Evolutionary conservation across 2,329 filamentous ascomycete species (phyloP).

Genomic region (Penicillium sp.): DNA sequence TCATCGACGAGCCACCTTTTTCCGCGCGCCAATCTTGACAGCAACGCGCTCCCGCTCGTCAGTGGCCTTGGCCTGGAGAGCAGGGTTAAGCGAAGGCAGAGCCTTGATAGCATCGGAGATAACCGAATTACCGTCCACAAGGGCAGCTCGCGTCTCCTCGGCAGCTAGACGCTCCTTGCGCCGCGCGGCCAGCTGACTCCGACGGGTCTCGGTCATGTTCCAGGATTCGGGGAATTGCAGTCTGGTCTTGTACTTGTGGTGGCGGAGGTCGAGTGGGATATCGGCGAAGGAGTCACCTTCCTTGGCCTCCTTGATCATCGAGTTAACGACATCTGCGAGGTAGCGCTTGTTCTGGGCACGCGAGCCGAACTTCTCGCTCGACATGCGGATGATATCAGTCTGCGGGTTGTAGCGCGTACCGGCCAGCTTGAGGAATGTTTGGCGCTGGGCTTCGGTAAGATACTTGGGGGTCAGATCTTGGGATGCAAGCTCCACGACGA

Average conservation of each 20-base stretch:
- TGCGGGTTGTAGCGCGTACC: slow-evolving; percentile 86
- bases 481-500: slow-evolving; percentile 85
- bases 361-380: slow-evolving; percentile 82
- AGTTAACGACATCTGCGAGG: slow-evolving; percentile 73
- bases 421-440: slow-evolving; percentile 83
- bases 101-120: slow-evolving; percentile 34
- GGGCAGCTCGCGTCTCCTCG: slow-evolving; percentile 59
- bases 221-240: slow-evolving; percentile 78
- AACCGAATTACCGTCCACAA: slow-evolving; percentile 53
- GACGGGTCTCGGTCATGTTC: slow-evolving; percentile 72
- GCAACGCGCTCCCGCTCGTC: slow-evolving; percentile 30
- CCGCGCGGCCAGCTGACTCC: slow-evolving; percentile 61
- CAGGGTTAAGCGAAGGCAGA: slow-evolving; percentile 37
- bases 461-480: slow-evolving; percentile 62
- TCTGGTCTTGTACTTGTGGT: slow-evolving; percentile 69
- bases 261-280: slow-evolving; percentile 82
- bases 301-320: slow-evolving; percentile 72
- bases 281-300: slow-evolving; percentile 85
- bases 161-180: slow-evolving; percentile 54
- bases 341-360: slow-evolving; percentile 98
- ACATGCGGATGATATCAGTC: slow-evolving; percentile 80
- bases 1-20: slow-evolving; percentile 24
- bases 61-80: slow-evolving; percentile 25
- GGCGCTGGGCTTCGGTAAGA: slow-evolving; percentile 65
- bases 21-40: slow-evolving; percentile 28